phyloP scores from a whole-genome alignment of 352 stramenopile species.

The Halophytophthora polymorphica region DNA sequence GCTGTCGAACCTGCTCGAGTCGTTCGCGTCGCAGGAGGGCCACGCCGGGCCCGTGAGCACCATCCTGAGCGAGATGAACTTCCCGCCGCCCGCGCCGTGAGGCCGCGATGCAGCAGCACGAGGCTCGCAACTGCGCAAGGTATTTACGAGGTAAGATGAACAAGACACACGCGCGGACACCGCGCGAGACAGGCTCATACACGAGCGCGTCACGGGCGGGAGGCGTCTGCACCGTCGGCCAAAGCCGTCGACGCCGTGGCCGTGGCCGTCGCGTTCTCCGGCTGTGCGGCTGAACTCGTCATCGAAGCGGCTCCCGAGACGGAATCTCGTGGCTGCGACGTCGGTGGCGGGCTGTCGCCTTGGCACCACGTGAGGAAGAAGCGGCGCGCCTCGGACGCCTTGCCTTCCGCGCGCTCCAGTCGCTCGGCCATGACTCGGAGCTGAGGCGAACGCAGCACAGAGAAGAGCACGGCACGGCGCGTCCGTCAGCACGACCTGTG shows the following conservation, averaged over 20 bases:
- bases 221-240: neutral
- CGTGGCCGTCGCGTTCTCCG: neutral
- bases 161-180: neutral
- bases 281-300: no score
- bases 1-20: conserved; percentile 80
- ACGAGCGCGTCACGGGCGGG: no score
- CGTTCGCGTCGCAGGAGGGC: conserved; percentile 74
- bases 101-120: neutral
- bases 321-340: neutral
- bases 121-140: neutral
- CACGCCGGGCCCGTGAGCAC: conserved; percentile 68
- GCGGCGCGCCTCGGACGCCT: conserved; percentile 37
- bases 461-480: conserved; percentile 3
- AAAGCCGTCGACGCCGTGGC: neutral
- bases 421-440: conserved; percentile 32
- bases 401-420: conserved; percentile 30
- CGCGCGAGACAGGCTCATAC: no score
- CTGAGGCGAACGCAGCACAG: conserved; percentile 13
- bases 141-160: neutral
- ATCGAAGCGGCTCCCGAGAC: neutral
- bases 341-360: conserved; percentile 1
- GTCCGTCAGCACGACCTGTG: neutral
- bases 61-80: conserved; percentile 65
- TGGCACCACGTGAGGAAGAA: conserved; percentile 48
- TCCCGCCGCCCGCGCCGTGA: conserved; percentile 17